phyloP scores from a whole-genome alignment of 2,329 filamentous ascomycete species.

The Lasiodiplodia gonubiensis region DNA sequence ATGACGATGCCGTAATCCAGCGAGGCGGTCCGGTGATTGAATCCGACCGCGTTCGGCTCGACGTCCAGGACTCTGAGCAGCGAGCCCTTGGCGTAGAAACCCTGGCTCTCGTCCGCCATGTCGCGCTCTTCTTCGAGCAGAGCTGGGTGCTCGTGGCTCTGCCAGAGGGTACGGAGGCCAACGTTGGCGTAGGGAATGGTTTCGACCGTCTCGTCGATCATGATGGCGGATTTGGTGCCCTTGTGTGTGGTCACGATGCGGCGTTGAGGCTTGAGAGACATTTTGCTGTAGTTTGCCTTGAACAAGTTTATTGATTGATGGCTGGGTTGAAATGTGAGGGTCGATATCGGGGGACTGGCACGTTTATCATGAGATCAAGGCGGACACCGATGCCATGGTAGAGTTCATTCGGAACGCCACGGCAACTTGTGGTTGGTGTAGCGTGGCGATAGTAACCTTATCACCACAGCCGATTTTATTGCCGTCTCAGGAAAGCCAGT shows the following conservation, averaged over 20 bases:
- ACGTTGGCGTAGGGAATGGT: background rate
- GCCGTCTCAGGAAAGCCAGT: too few relatives aligned
- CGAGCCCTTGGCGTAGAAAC: slow-evolving; percentile 46
- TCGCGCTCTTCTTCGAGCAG: background rate
- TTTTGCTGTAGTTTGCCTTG: too few relatives aligned
- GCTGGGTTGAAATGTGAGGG: too few relatives aligned
- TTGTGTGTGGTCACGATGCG: background rate
- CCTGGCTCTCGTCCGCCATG: background rate
- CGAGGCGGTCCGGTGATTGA: slow-evolving; percentile 48
- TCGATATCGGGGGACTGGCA: too few relatives aligned
- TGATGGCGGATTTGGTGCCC: background rate
- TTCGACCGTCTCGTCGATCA: background rate
- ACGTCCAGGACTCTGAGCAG: slow-evolving; percentile 52
- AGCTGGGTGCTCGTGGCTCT: background rate
- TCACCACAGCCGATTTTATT: too few relatives aligned
- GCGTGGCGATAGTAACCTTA: too few relatives aligned
- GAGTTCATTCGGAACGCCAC: too few relatives aligned
- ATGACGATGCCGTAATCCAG: slow-evolving; percentile 48
- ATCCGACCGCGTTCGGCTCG: slow-evolving; percentile 40
- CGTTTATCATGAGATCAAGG: too few relatives aligned
- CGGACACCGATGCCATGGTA: too few relatives aligned
- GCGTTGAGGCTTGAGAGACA: background rate
- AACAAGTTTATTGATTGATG: too few relatives aligned
- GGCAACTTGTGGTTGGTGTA: too few relatives aligned
- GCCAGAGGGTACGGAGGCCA: background rate